phyloP scores from a whole-genome alignment of 306 rosid species.

The Cajanus cajan region DNA sequence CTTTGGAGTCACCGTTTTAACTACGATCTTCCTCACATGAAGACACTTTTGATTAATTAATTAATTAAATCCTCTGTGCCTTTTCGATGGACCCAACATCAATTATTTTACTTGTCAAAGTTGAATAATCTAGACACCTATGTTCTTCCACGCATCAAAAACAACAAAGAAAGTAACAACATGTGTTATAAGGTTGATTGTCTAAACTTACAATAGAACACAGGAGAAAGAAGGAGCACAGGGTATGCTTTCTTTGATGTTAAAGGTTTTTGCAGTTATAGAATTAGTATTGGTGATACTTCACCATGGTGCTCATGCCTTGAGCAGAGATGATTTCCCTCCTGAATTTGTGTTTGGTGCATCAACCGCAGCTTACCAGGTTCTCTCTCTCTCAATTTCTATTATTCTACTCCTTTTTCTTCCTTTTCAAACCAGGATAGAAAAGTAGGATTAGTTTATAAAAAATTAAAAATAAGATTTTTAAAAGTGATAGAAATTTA shows the following conservation, averaged over 20 bases:
- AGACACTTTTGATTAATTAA: no score
- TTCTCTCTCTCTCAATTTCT: not conserved
- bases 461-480: no score
- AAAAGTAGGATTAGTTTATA: no score
- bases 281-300: not conserved
- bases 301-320: not conserved
- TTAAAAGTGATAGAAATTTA: no score
- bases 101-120: no score
- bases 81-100: no score
- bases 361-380: slow-evolving; percentile 71
- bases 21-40: no score
- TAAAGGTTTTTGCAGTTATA: not conserved
- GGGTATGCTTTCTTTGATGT: not conserved
- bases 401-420: not conserved
- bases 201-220: not conserved
- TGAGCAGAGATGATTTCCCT: slow-evolving; percentile 59
- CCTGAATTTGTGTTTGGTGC: slow-evolving; percentile 64
- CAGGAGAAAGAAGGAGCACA: not conserved
- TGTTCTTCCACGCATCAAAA: no score
- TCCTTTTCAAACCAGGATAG: not conserved
- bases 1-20: no score
- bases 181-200: not conserved
- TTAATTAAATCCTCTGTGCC: no score
- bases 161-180: no score
- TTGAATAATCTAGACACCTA: no score